These are phyloP conservation scores for Hemisphaericaspora subhashii DNA, from an alignment of 1,139 yeast species.

Conservation along the genomic window DNA sequence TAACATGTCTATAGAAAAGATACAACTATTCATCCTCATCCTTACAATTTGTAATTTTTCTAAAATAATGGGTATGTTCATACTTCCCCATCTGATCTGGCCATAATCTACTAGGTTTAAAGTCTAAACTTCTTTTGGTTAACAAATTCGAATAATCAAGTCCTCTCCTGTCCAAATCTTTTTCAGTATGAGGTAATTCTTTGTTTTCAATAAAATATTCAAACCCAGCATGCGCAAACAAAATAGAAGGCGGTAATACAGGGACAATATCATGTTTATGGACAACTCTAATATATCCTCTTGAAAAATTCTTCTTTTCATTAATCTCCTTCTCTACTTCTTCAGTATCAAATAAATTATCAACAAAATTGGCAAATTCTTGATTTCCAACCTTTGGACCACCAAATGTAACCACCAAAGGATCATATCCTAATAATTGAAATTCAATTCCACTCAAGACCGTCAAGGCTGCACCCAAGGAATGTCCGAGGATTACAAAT, in stretches of 20 bases:
- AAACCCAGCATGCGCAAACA: constrained; percentile 49
- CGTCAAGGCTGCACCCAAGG: constrained; percentile 73
- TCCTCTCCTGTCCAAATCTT: constrained; percentile 31
- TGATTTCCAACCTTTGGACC: constrained; percentile 63
- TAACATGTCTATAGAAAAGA: constrained; percentile 1
- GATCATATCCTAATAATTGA: constrained; percentile 48
- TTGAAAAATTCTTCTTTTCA: constrained; percentile 18
- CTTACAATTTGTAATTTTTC: constrained; percentile 35
- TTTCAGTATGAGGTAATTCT: constrained; percentile 45
- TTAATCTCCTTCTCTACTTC: constrained; percentile 17
- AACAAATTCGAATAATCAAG: constrained; percentile 8
- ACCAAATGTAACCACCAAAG: constrained; percentile 58
- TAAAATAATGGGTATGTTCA: constrained; percentile 37
- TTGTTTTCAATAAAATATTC: constrained; percentile 46
- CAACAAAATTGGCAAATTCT: constrained; percentile 50
- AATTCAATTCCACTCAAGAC: constrained; percentile 60
- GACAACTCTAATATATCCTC: constrained; percentile 49
- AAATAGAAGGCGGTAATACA: constrained; percentile 50
- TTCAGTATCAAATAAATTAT: constrained; percentile 44
- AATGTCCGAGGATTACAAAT: constrained; percentile 63
- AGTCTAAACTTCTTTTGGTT: constrained; percentile 6
- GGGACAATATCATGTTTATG: constrained; percentile 62
- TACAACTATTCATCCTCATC: constrained; percentile 7
- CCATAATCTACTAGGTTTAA: constrained; percentile 19
- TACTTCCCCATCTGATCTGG: constrained; percentile 27